phyloP scores from a whole-genome alignment of 148 eudicot genomes.

The Rhododendron williamsianum region DNA sequence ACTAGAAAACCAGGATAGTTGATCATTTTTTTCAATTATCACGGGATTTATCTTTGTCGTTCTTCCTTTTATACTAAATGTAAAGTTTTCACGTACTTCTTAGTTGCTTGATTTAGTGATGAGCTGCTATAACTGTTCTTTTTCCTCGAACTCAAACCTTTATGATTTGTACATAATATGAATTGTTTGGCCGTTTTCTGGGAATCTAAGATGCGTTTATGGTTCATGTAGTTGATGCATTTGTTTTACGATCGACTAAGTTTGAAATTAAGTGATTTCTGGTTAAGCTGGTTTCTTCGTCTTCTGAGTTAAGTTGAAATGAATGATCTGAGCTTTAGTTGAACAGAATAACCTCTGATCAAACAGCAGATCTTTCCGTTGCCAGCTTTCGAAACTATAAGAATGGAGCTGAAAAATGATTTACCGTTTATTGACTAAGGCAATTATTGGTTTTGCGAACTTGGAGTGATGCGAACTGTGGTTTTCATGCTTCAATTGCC shows the following conservation, averaged over 20 bases:
- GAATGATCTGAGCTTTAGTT: not conserved
- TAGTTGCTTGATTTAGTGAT: not conserved
- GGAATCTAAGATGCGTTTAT: not conserved
- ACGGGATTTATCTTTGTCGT: not conserved
- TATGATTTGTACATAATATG: not conserved
- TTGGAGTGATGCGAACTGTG: not conserved
- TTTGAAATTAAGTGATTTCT: not conserved
- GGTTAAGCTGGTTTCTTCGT: not conserved
- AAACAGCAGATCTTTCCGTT: not conserved
- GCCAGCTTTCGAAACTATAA: not conserved
- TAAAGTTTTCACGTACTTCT: not conserved
- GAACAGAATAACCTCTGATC: not conserved
- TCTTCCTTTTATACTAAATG: not conserved
- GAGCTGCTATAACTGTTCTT: not conserved
- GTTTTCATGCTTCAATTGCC: not conserved
- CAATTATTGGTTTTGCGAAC: not conserved
- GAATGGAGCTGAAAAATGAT: not conserved
- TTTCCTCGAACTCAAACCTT: not conserved
- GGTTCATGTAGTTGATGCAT: not conserved
- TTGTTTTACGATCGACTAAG: not conserved
- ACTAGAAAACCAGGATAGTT: not conserved
- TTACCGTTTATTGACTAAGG: too few relatives aligned
- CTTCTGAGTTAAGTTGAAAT: not conserved
- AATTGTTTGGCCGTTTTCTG: not conserved
- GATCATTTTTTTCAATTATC: conserved; percentile 8